Base-by-base conservation (phyloP, 495 filamentous ascomycete species). In the Penicillium verhagenii region DNA sequence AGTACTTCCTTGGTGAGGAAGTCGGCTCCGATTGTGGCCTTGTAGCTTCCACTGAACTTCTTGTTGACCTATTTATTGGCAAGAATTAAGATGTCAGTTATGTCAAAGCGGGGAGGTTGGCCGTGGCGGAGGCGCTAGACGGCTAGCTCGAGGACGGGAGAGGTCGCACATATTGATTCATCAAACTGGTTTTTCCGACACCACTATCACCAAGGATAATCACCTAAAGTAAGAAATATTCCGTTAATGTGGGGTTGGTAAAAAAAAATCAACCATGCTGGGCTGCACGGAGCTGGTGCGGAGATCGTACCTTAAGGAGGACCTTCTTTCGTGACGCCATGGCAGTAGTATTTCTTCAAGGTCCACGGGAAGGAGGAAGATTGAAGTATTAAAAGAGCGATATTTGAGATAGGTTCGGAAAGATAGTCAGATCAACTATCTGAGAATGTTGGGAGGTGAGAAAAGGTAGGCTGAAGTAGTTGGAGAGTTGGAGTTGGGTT, bases 31-130 rank as follows among this genome's bases (percentile, higher is more conserved):
- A 98, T 98, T 18, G 94, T 99, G 24, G 94, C 94, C 74, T 99
- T 99, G 82, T 99, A 99, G 77, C 92, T 96, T 56, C 91, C 92
- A 70, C 91, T 96, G 82, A 99, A 99, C 68, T 97, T 97, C 78
- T 97, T 99, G 80, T 99, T 97, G 86, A 99, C 93, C 93, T 97
- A 58, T 31, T 40, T 6, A 38, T 20, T 25, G 11, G 19, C 8
- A 31, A 55, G 47, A 29, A 6, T 44, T 23, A 42, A 18, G 20
- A 45, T 26, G 57, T 72, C 59, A 72, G 72, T 54, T 40, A 23
- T 14, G 49, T 29, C 50, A 38, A 47, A 48, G 24, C 31, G 45
- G 43, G 25, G 42, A 50, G 23, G 24, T 42, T 39, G 53, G 33
- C 25, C 50, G 48, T 35, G 52, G 45, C 42, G 35, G 20, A 26